Evolutionary conservation across 2,329 filamentous ascomycete genomes (phyloP).

Genomic region (Apiospora sp.): DNA sequence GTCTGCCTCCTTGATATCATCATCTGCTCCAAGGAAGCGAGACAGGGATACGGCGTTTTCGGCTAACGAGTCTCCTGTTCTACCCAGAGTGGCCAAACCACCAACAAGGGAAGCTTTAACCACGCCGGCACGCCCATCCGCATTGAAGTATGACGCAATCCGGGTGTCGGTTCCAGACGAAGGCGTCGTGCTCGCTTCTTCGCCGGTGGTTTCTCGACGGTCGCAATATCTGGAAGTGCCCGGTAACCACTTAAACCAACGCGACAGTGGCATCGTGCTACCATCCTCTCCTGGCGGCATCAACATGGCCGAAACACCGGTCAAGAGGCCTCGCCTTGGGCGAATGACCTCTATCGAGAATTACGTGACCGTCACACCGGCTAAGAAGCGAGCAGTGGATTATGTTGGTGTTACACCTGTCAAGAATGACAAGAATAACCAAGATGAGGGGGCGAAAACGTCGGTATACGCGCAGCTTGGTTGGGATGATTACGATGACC

Average conservation of each 20-base stretch:
- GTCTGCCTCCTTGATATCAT: slow-evolving; percentile 49
- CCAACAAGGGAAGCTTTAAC: slow-evolving; percentile 33
- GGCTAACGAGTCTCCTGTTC: slow-evolving; percentile 41
- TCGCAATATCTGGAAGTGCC: slow-evolving; percentile 31
- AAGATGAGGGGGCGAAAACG: slow-evolving; percentile 37
- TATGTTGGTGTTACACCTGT: slow-evolving; percentile 1
- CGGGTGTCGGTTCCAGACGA: slow-evolving; percentile 36
- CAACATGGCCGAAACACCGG: slow-evolving; percentile 46
- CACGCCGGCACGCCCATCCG: slow-evolving; percentile 36
- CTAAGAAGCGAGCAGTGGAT: slow-evolving; percentile 32
- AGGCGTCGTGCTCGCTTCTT: slow-evolving; percentile 40
- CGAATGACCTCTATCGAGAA: slow-evolving; percentile 32
- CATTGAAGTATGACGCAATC: slow-evolving; percentile 32
- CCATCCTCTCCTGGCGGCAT: slow-evolving; percentile 39
- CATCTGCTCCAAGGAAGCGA: slow-evolving; percentile 49
- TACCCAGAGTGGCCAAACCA: slow-evolving; percentile 35
- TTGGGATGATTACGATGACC: slow-evolving; percentile 62
- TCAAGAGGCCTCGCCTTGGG: slow-evolving; percentile 37
- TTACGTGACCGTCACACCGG: slow-evolving; percentile 37
- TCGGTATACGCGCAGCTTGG: slow-evolving; percentile 64
- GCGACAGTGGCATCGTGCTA: slow-evolving; percentile 42
- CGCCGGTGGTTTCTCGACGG: slow-evolving; percentile 38
- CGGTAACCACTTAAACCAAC: slow-evolving; percentile 31
- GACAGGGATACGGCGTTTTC: slow-evolving; percentile 43
- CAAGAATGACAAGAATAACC: slow-evolving; percentile 27